These are phyloP conservation scores for Leccinellum rugosiceps DNA, from an alignment of 768 basidiomycete genomes.

Conservation along the genomic window DNA sequence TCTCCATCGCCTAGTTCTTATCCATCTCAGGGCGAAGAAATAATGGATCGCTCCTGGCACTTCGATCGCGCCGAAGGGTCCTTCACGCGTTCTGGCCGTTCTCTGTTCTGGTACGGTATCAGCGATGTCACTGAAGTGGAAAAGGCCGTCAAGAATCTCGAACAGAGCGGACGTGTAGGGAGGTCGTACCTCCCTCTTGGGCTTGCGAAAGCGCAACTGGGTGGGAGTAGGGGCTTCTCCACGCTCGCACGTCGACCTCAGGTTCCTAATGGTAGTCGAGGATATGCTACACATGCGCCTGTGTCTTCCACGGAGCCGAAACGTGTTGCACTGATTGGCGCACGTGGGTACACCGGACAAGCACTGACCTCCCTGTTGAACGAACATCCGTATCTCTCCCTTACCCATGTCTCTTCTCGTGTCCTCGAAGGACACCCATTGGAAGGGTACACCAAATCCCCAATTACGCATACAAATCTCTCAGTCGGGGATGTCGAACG, in stretches of 20 bases:
- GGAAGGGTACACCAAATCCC: constrained; percentile 74
- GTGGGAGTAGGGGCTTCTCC: constrained; percentile 19
- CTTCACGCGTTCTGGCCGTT: constrained; percentile 92
- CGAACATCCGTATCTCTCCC: constrained; percentile 80
- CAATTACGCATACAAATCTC: constrained; percentile 78
- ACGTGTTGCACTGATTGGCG: constrained; percentile 91
- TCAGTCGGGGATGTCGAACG: constrained; percentile 72
- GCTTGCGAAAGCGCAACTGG: constrained; percentile 17
- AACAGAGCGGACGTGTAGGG: constrained; percentile 79
- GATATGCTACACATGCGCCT: constrained; percentile 71
- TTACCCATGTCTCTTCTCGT: constrained; percentile 95
- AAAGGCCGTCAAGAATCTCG: constrained; percentile 69
- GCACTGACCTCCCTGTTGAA: constrained; percentile 86
- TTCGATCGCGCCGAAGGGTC: constrained; percentile 98
- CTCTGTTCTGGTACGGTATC: constrained; percentile 97
- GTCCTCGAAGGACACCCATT: constrained; percentile 84
- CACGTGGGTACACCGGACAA: constrained; percentile 93
- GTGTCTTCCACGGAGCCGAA: constrained; percentile 62
- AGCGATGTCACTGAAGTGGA: constrained; percentile 92
- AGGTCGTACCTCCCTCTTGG: constrained; percentile 75
- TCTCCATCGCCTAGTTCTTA: constrained; percentile 4
- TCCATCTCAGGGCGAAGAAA: constrained; percentile 67
- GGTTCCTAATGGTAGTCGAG: constrained; percentile 52
- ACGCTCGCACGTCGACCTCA: constrained; percentile 26
- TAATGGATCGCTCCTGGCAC: constrained; percentile 87